Evolutionary conservation across 1,284 basidiomycete species (phyloP).

Genomic region (Tilletia indica): DNA sequence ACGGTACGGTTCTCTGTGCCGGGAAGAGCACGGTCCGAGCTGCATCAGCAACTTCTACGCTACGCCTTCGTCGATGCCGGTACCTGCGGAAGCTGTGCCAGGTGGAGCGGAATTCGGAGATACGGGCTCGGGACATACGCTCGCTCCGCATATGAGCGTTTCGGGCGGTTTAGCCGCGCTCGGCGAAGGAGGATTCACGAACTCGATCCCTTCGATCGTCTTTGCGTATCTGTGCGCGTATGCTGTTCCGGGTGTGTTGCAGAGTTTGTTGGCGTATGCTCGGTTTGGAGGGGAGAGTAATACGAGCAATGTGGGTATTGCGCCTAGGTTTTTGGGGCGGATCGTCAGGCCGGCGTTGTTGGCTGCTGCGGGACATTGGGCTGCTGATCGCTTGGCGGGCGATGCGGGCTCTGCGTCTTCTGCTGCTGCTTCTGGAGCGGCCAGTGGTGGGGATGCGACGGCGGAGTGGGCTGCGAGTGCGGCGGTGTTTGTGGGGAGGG

Average conservation of each 20-base stretch:
- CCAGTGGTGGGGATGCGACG: background rate
- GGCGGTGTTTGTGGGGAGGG: constrained; percentile 31
- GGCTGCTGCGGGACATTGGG: constrained; percentile 43
- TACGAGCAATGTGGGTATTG: constrained; percentile 39
- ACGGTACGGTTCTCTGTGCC: constrained; percentile 62
- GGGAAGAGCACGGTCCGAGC: constrained; percentile 87
- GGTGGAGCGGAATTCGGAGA: background rate
- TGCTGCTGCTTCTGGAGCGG: background rate
- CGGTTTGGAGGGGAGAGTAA: background rate
- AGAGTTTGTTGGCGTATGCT: background rate
- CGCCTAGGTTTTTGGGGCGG: constrained; percentile 36
- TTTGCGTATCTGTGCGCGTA: constrained; percentile 38
- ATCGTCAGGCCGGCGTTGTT: constrained; percentile 46
- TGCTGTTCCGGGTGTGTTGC: constrained; percentile 29
- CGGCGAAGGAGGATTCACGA: background rate
- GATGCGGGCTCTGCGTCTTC: background rate
- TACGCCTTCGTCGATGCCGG: no score
- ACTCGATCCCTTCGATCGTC: constrained; percentile 23
- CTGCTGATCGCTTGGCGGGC: constrained; percentile 35
- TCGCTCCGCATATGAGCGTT: constrained; percentile 14
- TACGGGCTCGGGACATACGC: background rate
- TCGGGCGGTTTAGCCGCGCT: constrained; percentile 3
- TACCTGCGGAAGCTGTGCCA: background rate
- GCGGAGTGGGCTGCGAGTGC: constrained; percentile 20
- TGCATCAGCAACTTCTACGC: constrained; percentile 84